Evolutionary conservation across 2,329 filamentous ascomycete species (phyloP).

Genomic region (Fusarium brachygibbosum): DNA sequence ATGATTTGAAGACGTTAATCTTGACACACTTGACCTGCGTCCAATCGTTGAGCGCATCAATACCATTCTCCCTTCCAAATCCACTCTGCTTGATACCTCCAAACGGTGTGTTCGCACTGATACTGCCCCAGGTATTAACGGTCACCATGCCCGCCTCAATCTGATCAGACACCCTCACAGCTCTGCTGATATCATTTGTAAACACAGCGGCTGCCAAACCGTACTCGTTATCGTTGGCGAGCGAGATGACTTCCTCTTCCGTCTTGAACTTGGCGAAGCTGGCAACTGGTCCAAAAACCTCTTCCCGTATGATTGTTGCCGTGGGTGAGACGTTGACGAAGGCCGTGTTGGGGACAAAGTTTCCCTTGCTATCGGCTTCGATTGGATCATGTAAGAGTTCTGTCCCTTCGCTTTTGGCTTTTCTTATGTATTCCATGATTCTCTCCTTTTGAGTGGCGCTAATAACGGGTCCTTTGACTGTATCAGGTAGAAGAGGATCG

Average conservation of each 20-base stretch:
- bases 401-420: slow-evolving; percentile 37
- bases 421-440: slow-evolving; percentile 53
- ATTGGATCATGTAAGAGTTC: slow-evolving; percentile 19
- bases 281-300: slow-evolving; percentile 34
- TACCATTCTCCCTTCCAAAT: slow-evolving; percentile 52
- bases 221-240: slow-evolving; percentile 25
- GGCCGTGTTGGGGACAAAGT: slow-evolving; percentile 51
- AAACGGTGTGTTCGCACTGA: slow-evolving; percentile 51
- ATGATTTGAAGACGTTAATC: slow-evolving; percentile 36
- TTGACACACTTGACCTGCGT: slow-evolving; percentile 51
- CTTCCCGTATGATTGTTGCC: slow-evolving; percentile 27
- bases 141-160: slow-evolving; percentile 77
- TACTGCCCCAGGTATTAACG: slow-evolving; percentile 61
- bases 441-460: slow-evolving; percentile 74
- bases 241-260: slow-evolving; percentile 18
- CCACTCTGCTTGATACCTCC: slow-evolving; percentile 54
- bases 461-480: slow-evolving; percentile 57
- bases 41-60: slow-evolving; percentile 52
- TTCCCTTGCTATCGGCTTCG: slow-evolving; percentile 33
- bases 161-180: slow-evolving; percentile 34
- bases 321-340: slow-evolving; percentile 45
- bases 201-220: slow-evolving; percentile 58
- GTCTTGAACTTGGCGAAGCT: slow-evolving; percentile 36
- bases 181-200: slow-evolving; percentile 61
- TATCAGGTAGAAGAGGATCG: slow-evolving; percentile 52